Base-by-base conservation (phyloP, 2,329 filamentous ascomycete species). In the Colletotrichum lindemuthianum region DNA sequence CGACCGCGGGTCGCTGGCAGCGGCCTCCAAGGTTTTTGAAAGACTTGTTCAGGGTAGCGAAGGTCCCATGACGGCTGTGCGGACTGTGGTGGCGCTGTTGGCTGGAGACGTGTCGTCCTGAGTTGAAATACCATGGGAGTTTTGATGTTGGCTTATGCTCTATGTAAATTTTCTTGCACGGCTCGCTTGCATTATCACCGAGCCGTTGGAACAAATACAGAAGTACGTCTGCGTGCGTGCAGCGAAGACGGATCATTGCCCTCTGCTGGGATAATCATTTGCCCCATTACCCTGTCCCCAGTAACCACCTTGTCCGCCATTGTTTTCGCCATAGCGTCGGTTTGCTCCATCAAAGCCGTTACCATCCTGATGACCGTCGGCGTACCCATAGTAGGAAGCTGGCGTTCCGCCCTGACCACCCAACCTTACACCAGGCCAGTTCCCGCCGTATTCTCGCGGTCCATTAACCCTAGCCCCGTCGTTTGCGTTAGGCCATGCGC, bases 11-110 rank as follows among this genome's bases (percentile, higher is more conserved):
- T 82, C 81, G 44, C 75, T 92, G 34, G 78, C 80, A 2, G 84
- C 83, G 57, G 82, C 92, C 6, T 84, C 89, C 0, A 79, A 80
- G 24, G 79, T 90, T 13, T 92, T 92, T 68, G 79, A 84, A 50
- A 82, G 83, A 60, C 75, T 92, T 12, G 76, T 91, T 1, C 79
- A 80, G 15, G 84, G 82, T 2, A 82, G 81, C 37, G 84, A 86
- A 45, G 83, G 85, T 8, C 84, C 86, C 1, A 78, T 85, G 67
- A 76, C 75, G 49, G 89, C 89, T 16, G 82, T 89, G 6, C 83
- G 81, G 69, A 86, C 83, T 1, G 81, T 91, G 55, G 83, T 88
- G 12, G 85, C 86, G n/a, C 75, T 92, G 37, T 69, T 92, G 48
- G 79, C 79, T 1, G 82, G 83, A n/a, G 80, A 82, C 63, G 65